A percentile compares a stretch with the other conserved stretches of the same genome.
Evolutionary conservation across 306 rosid species (phyloP).

Genomic region (Clitoria ternatea): DNA sequence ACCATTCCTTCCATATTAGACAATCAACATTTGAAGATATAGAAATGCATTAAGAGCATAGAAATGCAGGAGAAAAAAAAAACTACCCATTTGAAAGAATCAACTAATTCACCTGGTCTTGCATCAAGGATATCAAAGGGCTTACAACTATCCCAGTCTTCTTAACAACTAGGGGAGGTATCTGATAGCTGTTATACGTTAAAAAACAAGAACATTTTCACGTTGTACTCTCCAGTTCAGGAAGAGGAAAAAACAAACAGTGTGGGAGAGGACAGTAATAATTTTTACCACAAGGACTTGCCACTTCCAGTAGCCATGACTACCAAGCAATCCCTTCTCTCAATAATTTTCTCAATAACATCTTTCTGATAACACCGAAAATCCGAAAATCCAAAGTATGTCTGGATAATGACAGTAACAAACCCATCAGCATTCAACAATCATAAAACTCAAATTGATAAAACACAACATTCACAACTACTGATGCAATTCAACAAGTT

Average conservation of each 20-base stretch:
- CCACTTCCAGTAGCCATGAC: conserved; percentile 98
- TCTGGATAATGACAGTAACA: conserved; percentile 33
- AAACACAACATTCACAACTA: background rate
- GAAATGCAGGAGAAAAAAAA: conserved; percentile 1
- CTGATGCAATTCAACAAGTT: background rate
- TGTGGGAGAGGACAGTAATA: background rate
- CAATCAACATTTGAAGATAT: background rate
- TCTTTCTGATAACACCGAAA: conserved; percentile 75
- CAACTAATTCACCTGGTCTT: conserved; percentile 62
- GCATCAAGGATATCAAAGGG: conserved; percentile 87
- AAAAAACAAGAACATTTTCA: background rate
- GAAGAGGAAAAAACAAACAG: background rate
- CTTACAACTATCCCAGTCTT: conserved; percentile 88
- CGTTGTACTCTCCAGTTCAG: background rate
- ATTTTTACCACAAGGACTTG: conserved; percentile 72
- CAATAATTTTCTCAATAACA: conserved; percentile 55
- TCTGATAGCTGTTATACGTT: conserved; percentile 73
- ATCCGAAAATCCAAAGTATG: conserved; percentile 60
- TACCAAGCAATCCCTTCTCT: conserved; percentile 67
- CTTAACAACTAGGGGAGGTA: conserved; percentile 75
- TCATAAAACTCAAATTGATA: background rate
- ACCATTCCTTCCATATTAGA: conserved; percentile 23
- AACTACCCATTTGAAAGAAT: background rate
- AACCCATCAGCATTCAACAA: conserved; percentile 6
- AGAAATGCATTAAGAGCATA: background rate